phyloP scores from a whole-genome alignment of 352 stramenopile species.

The Phytopythium vexans region DNA sequence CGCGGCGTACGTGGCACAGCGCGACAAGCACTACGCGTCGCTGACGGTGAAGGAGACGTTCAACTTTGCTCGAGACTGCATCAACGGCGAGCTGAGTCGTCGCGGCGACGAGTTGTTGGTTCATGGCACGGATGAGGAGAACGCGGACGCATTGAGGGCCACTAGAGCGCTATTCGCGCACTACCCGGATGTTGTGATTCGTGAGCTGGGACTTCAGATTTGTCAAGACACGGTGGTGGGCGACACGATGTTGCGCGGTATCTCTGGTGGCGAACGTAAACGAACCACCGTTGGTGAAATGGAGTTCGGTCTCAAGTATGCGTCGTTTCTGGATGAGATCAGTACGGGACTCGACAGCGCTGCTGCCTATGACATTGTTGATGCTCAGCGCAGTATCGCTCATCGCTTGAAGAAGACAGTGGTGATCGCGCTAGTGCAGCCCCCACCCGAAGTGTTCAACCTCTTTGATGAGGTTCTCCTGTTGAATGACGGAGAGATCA shows the following conservation, averaged over 20 bases:
- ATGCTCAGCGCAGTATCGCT: conserved; percentile 10
- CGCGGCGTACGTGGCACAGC: conserved; percentile 25
- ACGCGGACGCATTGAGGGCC: conserved; percentile 5
- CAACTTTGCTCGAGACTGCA: conserved; percentile 18
- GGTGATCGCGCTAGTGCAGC: conserved; percentile 66
- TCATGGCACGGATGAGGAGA: conserved; percentile 21
- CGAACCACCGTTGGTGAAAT: too few species aligned
- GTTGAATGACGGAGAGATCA: conserved; percentile 20
- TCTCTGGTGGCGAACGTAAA: conserved; percentile 67
- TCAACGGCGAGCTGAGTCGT: conserved; percentile 6
- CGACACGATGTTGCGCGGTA: conserved; percentile 22
- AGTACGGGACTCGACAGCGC: conserved; percentile 28
- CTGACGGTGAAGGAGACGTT: conserved; percentile 35
- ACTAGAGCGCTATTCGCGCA: conserved; percentile 11
- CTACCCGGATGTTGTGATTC: conserved; percentile 23
- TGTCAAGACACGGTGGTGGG: too few species aligned
- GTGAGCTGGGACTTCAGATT: conserved; percentile 16
- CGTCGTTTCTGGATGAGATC: conserved; percentile 56
- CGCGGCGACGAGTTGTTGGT: conserved; percentile 8
- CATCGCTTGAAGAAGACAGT: conserved; percentile 14
- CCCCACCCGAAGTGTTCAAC: conserved; percentile 79
- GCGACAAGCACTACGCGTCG: conserved; percentile 27
- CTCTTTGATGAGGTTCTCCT: conserved; percentile 57
- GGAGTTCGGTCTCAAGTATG: conserved; percentile 46
- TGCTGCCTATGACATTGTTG: conserved; percentile 28